phyloP scores from a whole-genome alignment of 768 basidiomycete genomes.

The Serpula lacrymans region DNA sequence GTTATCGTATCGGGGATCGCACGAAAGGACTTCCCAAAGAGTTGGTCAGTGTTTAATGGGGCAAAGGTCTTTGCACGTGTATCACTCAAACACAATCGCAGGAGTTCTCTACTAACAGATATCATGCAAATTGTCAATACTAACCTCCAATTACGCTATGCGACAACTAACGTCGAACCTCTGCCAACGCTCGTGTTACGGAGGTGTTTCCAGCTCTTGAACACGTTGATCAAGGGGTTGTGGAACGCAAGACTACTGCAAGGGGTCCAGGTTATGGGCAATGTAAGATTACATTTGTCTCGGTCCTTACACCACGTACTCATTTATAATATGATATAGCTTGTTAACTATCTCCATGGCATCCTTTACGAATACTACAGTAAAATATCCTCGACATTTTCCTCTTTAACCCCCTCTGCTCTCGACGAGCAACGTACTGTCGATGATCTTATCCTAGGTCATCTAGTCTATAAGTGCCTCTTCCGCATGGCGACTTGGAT shows the following conservation, averaged over 20 bases:
- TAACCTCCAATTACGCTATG: conserved; percentile 49
- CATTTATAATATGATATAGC: conserved; percentile 8
- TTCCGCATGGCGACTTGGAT: conserved; percentile 69
- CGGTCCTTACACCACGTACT: neutral
- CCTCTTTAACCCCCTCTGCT: conserved; percentile 29
- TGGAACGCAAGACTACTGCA: conserved; percentile 65
- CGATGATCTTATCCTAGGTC: conserved; percentile 52
- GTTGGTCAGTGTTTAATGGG: conserved; percentile 54
- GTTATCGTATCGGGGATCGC: conserved; percentile 74
- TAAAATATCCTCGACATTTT: conserved; percentile 40
- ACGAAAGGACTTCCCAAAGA: conserved; percentile 68
- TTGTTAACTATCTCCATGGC: conserved; percentile 38
- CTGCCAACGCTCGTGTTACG: conserved; percentile 49
- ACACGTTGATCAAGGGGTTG: conserved; percentile 68
- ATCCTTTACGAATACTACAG: conserved; percentile 63
- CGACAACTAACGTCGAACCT: conserved; percentile 37
- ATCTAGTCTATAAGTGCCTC: conserved; percentile 75
- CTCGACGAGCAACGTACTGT: conserved; percentile 36
- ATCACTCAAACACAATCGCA: conserved; percentile 1
- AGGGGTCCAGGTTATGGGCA: conserved; percentile 63
- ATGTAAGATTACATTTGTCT: conserved; percentile 36
- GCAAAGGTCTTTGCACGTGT: neutral
- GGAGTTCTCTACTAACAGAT: conserved; percentile 26
- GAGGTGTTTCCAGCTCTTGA: conserved; percentile 61
- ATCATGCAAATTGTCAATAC: conserved; percentile 55